phyloP scores from a whole-genome alignment of 352 stramenopile genomes.

The Phytophthora meadii region DNA sequence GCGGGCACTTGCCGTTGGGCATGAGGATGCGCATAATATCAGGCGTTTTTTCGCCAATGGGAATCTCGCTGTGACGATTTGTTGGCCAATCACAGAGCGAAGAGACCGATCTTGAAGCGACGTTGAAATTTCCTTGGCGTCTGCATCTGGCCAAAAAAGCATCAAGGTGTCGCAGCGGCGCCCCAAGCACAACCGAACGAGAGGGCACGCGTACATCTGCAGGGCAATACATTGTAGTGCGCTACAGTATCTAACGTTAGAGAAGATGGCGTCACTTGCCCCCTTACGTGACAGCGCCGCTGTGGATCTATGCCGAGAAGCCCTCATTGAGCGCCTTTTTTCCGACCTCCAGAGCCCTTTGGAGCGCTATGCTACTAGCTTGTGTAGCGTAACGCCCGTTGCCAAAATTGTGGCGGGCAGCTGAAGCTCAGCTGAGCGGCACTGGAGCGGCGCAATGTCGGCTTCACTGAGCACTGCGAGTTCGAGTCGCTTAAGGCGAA shows the following conservation, averaged over 20 bases:
- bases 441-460: background rate
- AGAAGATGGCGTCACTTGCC: background rate
- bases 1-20: constrained; percentile 28
- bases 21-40: constrained; percentile 31
- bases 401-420: constrained; percentile 6
- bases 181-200: constrained; percentile 10
- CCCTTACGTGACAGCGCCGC: too few species aligned
- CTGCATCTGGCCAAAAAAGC: constrained; percentile 8
- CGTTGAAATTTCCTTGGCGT: constrained; percentile 31
- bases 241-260: background rate
- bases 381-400: constrained; percentile 4
- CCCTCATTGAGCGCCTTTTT: constrained; percentile 18
- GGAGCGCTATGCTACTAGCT: constrained; percentile 18
- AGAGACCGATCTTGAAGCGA: constrained; percentile 30
- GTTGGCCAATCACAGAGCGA: constrained; percentile 24
- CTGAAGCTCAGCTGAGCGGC: background rate
- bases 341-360: constrained; percentile 26
- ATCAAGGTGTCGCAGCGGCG: constrained; percentile 12
- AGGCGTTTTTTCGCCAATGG: constrained; percentile 41
- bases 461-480: background rate
- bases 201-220: background rate
- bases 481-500: background rate
- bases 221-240: constrained; percentile 1
- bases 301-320: background rate
- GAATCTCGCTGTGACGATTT: background rate